These are phyloP conservation scores for Botryotinia narcissicola DNA, from an alignment of 2,329 filamentous ascomycete species.

Conservation along the genomic window DNA sequence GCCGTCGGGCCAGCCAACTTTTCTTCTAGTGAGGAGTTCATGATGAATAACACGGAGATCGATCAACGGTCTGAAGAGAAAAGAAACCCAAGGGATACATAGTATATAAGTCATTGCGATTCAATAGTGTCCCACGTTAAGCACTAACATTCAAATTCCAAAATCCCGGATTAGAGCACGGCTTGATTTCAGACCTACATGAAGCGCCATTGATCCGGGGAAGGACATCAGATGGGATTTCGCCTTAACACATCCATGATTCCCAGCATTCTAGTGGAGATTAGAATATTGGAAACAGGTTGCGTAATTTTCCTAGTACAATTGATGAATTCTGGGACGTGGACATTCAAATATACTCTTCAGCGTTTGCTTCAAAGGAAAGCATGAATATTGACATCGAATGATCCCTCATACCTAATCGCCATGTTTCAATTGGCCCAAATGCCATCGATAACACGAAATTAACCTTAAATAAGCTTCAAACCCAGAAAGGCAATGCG, in stretches of 20 bases:
- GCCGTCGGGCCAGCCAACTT: neutral
- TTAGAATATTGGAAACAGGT: neutral
- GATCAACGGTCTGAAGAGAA: neutral
- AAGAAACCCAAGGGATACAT: neutral
- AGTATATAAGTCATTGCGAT: neutral
- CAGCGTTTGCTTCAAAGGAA: neutral
- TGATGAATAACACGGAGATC: neutral
- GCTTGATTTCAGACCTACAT: neutral
- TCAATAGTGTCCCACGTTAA: neutral
- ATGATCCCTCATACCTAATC: neutral
- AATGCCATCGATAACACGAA: neutral
- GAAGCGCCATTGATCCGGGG: constrained; percentile 1
- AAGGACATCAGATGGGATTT: neutral
- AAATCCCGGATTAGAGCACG: neutral
- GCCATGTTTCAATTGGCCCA: neutral
- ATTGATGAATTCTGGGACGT: neutral
- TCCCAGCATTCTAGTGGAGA: neutral
- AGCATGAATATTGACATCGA: neutral
- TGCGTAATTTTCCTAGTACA: neutral
- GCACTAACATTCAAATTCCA: neutral
- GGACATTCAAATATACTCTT: neutral
- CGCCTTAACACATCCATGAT: neutral
- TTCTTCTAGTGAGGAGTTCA: neutral
- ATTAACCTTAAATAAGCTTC: neutral
- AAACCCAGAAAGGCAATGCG: neutral